phyloP scores from a whole-genome alignment of 257 asterid species.

The Verbena officinalis region DNA sequence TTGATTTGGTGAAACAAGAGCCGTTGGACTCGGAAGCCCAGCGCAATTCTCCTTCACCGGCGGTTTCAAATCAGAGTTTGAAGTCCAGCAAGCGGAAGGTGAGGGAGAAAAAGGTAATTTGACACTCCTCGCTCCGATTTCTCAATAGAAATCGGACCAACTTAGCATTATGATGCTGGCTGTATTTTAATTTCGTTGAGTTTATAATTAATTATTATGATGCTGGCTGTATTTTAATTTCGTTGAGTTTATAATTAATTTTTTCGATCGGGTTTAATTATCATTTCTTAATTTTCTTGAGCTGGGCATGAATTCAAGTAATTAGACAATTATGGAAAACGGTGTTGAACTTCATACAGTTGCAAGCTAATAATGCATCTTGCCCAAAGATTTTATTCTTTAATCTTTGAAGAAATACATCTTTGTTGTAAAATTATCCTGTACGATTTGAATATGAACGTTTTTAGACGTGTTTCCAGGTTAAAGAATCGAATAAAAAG shows the following conservation, averaged over 20 bases:
- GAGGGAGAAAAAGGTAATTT: constrained; percentile 79
- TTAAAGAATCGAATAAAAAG: constrained; percentile 61
- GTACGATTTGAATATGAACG: constrained; percentile 8
- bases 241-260: neutral
- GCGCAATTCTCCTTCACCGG: constrained; percentile 65
- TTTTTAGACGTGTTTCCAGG: constrained; percentile 37
- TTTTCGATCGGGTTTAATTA: neutral
- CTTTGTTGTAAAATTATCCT: neutral
- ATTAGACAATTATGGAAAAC: neutral
- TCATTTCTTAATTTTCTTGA: neutral
- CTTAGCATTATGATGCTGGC: constrained; percentile 13
- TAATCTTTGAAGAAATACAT: neutral
- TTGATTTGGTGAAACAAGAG: constrained; percentile 65
- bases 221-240: neutral
- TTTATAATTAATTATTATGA: neutral
- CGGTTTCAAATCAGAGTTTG: constrained; percentile 55
- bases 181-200: neutral
- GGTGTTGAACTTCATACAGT: neutral
- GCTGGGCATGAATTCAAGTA: neutral
- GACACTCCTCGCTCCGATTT: neutral
- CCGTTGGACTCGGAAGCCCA: constrained; percentile 61
- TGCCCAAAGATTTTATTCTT: neutral
- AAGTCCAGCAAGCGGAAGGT: constrained; percentile 75
- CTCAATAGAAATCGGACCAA: neutral
- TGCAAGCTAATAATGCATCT: neutral